Evolutionary conservation across 192 early-diverging fungal species (phyloP).

Genomic region (Backusella circina): DNA sequence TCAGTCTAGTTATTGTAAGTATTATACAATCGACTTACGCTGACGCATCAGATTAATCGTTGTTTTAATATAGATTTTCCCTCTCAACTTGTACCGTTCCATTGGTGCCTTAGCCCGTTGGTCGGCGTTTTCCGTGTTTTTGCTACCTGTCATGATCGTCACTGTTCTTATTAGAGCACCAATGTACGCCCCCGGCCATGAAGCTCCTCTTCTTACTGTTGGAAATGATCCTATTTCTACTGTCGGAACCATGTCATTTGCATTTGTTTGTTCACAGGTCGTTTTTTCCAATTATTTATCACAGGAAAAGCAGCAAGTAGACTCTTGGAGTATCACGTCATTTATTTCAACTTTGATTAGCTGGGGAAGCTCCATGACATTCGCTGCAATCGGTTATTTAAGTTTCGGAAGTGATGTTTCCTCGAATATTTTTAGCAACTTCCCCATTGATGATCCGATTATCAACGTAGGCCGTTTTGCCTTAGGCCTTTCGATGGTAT

Average conservation of each 20-base stretch:
- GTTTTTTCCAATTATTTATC: conserved; percentile 56
- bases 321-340: conserved; percentile 45
- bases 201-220: conserved; percentile 45
- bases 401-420: conserved; percentile 56
- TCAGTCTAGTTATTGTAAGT: conserved; percentile 39
- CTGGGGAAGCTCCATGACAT: conserved; percentile 52
- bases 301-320: conserved; percentile 38
- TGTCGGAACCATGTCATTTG: conserved; percentile 64
- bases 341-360: conserved; percentile 45
- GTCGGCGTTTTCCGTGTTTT: conserved; percentile 55
- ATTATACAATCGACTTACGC: background rate
- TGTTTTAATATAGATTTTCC: conserved; percentile 40
- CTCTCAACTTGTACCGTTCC: conserved; percentile 59
- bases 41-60: background rate
- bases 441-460: conserved; percentile 49
- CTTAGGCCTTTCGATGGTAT: conserved; percentile 56
- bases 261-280: conserved; percentile 62
- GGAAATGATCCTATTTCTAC: conserved; percentile 60
- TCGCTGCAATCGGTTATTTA: conserved; percentile 58
- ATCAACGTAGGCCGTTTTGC: conserved; percentile 59
- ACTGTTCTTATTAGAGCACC: conserved; percentile 56
- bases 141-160: conserved; percentile 59
- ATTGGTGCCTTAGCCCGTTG: conserved; percentile 53
- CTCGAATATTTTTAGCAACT: conserved; percentile 68
- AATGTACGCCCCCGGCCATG: conserved; percentile 45